Conservation (phyloP, 495 filamentous ascomycete genomes). For the Aspergillus leporis region DNA sequence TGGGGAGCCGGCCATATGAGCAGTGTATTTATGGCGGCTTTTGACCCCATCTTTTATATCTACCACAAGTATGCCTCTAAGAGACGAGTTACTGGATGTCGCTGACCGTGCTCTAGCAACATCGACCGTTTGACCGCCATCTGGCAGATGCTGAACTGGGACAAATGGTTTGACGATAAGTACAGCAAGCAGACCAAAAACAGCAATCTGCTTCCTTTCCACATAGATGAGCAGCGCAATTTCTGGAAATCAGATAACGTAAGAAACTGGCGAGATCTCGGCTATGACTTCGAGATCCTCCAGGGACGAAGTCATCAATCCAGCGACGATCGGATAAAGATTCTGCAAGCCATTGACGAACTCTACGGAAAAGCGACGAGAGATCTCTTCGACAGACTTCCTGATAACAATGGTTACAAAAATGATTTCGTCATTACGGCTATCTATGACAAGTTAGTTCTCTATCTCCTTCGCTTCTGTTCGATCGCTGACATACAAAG, state of each 20-base stretch:
- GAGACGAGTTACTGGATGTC: background rate
- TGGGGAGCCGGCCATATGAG: slow-evolving; percentile 13
- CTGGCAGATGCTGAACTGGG: slow-evolving; percentile 6
- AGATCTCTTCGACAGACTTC: no score
- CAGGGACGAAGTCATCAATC: background rate
- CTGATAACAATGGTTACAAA: background rate
- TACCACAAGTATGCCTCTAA: slow-evolving; percentile 3
- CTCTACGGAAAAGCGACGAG: slow-evolving; percentile 6
- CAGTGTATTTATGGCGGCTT: slow-evolving; percentile 1
- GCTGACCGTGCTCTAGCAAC: background rate
- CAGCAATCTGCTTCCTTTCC: slow-evolving; percentile 7
- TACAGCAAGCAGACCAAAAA: background rate
- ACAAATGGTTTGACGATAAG: slow-evolving; percentile 9
- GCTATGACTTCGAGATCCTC: slow-evolving; percentile 8
- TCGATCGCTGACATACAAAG: slow-evolving; percentile 4
- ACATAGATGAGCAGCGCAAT: background rate
- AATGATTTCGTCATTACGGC: slow-evolving; percentile 10
- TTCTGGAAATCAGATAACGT: slow-evolving; percentile 12
- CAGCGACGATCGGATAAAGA: background rate
- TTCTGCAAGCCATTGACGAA: slow-evolving; percentile 4
- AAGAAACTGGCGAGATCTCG: background rate
- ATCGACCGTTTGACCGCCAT: slow-evolving; percentile 13
- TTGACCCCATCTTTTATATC: slow-evolving; percentile 12
- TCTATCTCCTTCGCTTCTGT: background rate
- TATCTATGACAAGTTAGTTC: slow-evolving; percentile 4